phyloP scores from a whole-genome alignment of 352 stramenopile genomes.

The Chrysophaeum taylorii region DNA sequence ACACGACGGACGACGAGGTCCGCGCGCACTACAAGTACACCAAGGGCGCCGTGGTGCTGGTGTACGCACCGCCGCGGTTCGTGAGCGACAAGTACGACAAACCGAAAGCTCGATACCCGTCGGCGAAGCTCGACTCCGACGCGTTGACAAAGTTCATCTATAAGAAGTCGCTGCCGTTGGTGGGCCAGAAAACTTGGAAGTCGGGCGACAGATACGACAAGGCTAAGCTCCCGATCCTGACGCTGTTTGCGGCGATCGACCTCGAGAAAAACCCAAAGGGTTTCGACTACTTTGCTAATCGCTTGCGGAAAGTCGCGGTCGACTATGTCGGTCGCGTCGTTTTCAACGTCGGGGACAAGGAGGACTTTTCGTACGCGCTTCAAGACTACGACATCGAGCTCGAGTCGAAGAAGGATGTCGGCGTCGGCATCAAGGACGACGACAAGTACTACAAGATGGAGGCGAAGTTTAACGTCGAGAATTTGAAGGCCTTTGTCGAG shows the following conservation, averaged over 20 bases:
- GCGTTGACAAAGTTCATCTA: conserved; percentile 14
- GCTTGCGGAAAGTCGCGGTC: conserved; percentile 19
- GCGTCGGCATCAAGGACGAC: conserved; percentile 3
- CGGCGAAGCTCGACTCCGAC: background rate
- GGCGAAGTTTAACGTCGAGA: conserved; percentile 10
- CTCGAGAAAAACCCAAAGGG: conserved; percentile 19
- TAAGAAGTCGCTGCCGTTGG: background rate
- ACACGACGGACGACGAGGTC: background rate
- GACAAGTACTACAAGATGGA: conserved; percentile 17
- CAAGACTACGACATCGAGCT: conserved; percentile 1
- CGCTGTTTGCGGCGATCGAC: conserved; percentile 16
- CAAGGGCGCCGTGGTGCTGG: conserved; percentile 3
- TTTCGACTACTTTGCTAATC: conserved; percentile 21
- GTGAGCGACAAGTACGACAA: conserved; percentile 5
- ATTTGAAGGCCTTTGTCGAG: conserved; percentile 13
- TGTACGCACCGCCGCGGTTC: conserved; percentile 6
- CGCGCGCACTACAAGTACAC: background rate
- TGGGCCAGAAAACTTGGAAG: conserved; percentile 13
- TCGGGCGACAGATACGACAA: conserved; percentile 8
- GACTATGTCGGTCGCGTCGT: background rate
- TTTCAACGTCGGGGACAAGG: conserved; percentile 18
- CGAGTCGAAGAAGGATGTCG: conserved; percentile 3
- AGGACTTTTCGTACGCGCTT: conserved; percentile 10
- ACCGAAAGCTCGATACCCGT: background rate
- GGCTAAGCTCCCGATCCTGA: conserved; percentile 2